These are phyloP conservation scores for Linum usitatissimum DNA, from an alignment of 345 rosid species.

Conservation along the genomic window DNA sequence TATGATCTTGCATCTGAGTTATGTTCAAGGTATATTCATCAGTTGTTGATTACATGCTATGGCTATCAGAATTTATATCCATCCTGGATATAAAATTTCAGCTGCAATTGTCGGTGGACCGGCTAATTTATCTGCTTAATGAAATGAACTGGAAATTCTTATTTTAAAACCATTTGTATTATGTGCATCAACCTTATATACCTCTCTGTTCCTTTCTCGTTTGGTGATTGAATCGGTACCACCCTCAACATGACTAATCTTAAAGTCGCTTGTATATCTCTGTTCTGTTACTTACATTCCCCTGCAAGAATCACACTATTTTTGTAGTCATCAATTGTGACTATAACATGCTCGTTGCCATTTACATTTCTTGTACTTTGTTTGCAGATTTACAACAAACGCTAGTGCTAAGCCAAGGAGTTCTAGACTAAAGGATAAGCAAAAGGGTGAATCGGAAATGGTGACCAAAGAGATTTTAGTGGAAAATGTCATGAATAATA, in stretches of 20 bases:
- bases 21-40: constrained; percentile 54
- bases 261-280: background rate
- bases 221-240: background rate
- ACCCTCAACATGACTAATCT: background rate
- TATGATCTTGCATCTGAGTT: constrained; percentile 80
- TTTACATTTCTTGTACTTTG: constrained; percentile 11
- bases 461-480: constrained; percentile 75
- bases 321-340: background rate
- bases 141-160: background rate
- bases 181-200: background rate
- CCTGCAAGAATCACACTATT: background rate
- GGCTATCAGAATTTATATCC: background rate
- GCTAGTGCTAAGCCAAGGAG: constrained; percentile 63
- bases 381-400: constrained; percentile 51
- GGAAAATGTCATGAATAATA: constrained; percentile 51
- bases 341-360: constrained; percentile 8
- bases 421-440: constrained; percentile 85
- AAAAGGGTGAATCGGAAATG: constrained; percentile 74
- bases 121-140: background rate
- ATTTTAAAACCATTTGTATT: background rate
- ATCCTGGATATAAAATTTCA: background rate
- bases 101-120: background rate
- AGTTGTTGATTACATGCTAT: constrained; percentile 3
- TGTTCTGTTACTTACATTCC: background rate
- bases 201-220: background rate